These are phyloP conservation scores for Immersiella caudata DNA, from an alignment of 495 filamentous ascomycete species.

Conservation along the genomic window DNA sequence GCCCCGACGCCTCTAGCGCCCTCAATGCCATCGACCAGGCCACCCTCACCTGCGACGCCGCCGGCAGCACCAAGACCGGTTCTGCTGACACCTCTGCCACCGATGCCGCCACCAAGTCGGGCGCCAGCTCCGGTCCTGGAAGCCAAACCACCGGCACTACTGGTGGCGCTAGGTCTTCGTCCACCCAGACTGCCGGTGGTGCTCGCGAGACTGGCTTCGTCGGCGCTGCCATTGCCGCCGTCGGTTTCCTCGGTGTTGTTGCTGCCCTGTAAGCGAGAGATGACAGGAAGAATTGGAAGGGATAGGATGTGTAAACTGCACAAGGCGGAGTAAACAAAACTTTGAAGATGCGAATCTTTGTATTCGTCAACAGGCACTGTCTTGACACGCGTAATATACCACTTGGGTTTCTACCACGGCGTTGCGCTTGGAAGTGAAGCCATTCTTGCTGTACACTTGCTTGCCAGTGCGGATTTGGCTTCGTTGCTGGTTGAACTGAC, in stretches of 20 bases:
- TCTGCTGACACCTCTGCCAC: neutral
- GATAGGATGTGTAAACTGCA: neutral
- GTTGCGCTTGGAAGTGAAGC: constrained; percentile 28
- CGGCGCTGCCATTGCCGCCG: constrained; percentile 26
- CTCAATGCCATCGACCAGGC: neutral
- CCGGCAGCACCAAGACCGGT: neutral
- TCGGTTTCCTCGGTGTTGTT: constrained; percentile 33
- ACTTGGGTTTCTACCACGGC: constrained; percentile 24
- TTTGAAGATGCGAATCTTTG: neutral
- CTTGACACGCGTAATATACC: neutral
- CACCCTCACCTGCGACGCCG: neutral
- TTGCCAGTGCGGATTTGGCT: constrained; percentile 31
- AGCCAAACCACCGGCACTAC: neutral
- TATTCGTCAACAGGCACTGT: neutral
- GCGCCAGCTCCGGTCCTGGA: constrained; percentile 1
- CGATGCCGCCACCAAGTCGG: constrained; percentile 4
- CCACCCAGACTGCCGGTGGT: constrained; percentile 12
- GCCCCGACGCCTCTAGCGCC: constrained; percentile 16
- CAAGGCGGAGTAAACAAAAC: neutral
- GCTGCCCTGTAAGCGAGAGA: constrained; percentile 27
- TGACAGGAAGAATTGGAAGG: neutral
- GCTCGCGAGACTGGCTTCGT: constrained; percentile 29
- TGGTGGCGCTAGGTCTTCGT: neutral
- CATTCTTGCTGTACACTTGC: constrained; percentile 30
- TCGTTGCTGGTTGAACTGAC: constrained; percentile 34